Evolutionary conservation across 345 rosid species (phyloP).

Genomic region (Bruguiera sexangula): DNA sequence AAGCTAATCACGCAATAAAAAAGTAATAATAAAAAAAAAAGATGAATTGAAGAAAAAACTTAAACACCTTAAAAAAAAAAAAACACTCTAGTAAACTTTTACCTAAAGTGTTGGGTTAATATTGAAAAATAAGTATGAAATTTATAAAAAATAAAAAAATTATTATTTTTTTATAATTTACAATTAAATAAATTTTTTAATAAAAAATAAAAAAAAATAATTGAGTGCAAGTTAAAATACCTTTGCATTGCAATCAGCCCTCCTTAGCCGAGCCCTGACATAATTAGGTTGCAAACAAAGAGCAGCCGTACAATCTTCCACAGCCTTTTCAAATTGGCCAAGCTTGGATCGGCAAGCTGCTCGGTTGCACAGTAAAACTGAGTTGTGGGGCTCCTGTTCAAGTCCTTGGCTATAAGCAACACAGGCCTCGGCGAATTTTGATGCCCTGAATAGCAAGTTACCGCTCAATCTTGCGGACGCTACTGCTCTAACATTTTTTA

Average conservation of each 20-base stretch:
- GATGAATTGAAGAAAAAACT: not conserved
- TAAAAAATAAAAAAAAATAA: too few relatives aligned
- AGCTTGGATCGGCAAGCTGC: constrained; percentile 80
- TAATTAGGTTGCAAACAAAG: constrained; percentile 63
- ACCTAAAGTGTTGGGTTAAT: too few relatives aligned
- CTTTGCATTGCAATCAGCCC: constrained; percentile 72
- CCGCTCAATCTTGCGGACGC: constrained; percentile 64
- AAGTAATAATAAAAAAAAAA: not conserved
- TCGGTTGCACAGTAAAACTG: constrained; percentile 81
- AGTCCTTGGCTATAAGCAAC: constrained; percentile 73
- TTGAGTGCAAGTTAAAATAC: constrained; percentile 26
- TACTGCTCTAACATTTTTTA: constrained; percentile 51
- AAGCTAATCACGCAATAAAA: constrained; percentile 32
- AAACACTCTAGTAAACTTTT: too few relatives aligned
- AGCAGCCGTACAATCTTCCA: constrained; percentile 78
- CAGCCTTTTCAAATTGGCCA: constrained; percentile 59
- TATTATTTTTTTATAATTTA: too few relatives aligned
- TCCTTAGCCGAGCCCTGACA: constrained; percentile 69
- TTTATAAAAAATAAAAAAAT: too few relatives aligned
- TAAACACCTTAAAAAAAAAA: too few relatives aligned
- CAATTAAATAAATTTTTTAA: too few relatives aligned
- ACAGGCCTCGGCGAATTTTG: constrained; percentile 59
- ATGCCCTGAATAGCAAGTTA: constrained; percentile 68
- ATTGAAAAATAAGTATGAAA: too few relatives aligned
- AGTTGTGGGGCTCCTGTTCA: constrained; percentile 60